A percentile compares a stretch with the other conserved stretches of the same genome.
These are phyloP conservation scores for Salix exigua DNA, from an alignment of 345 rosid species.

Conservation along the genomic window DNA sequence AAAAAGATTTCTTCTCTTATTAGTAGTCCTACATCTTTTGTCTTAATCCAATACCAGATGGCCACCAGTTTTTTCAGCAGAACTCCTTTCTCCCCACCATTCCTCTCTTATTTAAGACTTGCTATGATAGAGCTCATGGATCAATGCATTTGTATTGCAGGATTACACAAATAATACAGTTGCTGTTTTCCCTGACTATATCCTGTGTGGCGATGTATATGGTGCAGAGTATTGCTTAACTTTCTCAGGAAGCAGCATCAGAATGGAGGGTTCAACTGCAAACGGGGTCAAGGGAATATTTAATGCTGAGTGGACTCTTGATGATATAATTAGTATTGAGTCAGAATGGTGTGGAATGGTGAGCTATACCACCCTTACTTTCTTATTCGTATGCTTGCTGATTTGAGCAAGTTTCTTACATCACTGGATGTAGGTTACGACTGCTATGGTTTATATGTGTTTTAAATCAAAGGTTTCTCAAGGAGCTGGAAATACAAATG, in stretches of 20 bases:
- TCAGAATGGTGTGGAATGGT: conserved; percentile 51
- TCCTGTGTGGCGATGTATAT: conserved; percentile 38
- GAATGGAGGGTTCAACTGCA: conserved; percentile 38
- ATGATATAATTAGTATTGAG: conserved; percentile 44
- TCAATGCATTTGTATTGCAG: conserved; percentile 33
- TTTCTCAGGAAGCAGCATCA: conserved; percentile 44
- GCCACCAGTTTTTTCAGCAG: neutral
- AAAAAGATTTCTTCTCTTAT: no score
- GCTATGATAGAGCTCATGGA: neutral
- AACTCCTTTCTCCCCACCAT: neutral
- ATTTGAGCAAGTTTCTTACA: conserved; percentile 5
- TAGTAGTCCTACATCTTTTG: neutral
- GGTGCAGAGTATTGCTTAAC: conserved; percentile 43
- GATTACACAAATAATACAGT: conserved; percentile 34
- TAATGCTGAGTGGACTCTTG: conserved; percentile 44
- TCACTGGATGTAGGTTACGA: conserved; percentile 46
- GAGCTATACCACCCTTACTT: conserved; percentile 22
- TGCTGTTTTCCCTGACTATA: conserved; percentile 47
- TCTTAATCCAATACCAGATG: neutral
- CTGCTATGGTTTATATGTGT: conserved; percentile 46
- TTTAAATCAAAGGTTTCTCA: conserved; percentile 44
- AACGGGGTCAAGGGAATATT: conserved; percentile 36
- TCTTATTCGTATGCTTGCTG: neutral
- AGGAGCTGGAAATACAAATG: conserved; percentile 28
- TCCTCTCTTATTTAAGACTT: neutral